Evolutionary conservation across 2,329 filamentous ascomycete species (phyloP), one percentile per base, ranked within the genome.

Genomic region (Bipolaris cookei): DNA sequence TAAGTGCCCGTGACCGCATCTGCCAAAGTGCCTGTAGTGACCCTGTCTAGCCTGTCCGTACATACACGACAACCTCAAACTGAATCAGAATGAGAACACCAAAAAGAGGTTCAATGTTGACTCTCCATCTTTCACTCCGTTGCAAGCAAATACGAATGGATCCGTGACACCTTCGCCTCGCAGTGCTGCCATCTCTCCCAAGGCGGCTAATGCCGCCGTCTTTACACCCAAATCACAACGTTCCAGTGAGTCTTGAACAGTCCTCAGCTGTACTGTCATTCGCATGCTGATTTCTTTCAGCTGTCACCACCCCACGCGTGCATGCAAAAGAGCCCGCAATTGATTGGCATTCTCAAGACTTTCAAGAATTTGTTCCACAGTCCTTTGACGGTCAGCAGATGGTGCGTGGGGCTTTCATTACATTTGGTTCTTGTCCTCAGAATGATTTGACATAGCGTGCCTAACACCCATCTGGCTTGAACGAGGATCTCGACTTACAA

Each of bases 71-170:
- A 86, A 87, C 57, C 83, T 86, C 66, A 92, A 88, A 77, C 79
- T 81, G 62, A 80, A 79, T 73, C 81, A 82, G 70, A 69, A 77
- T 71, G 85, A 87, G 54, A 79, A 75, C 57, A 64, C 67, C 32
- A 92, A 91, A 77, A 95, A 92, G 77, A 83, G 89, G 25, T 83
- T 99, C 65, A 99, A 96, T 76, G 95, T 97, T 71, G 95, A 98
- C 71, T 98, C 95, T 7, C 94, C 95, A 11, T 91, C 94, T 45
- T 99, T 99, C 76, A 97, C 92, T 0, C 94, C 94, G 35, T 79
- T 85, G 39, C 78, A 81, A 56, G 74, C 82, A 11, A 79, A 77
- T 56, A 77, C 79, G 25, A 81, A 81, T 68, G 81, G 79, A 18
- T 61, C 69, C 49, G 74, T 74, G 49, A 76, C 83, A 41, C 77